Conservation (phyloP, 495 filamentous ascomycete genomes). For the Penicillium diatomitis region DNA sequence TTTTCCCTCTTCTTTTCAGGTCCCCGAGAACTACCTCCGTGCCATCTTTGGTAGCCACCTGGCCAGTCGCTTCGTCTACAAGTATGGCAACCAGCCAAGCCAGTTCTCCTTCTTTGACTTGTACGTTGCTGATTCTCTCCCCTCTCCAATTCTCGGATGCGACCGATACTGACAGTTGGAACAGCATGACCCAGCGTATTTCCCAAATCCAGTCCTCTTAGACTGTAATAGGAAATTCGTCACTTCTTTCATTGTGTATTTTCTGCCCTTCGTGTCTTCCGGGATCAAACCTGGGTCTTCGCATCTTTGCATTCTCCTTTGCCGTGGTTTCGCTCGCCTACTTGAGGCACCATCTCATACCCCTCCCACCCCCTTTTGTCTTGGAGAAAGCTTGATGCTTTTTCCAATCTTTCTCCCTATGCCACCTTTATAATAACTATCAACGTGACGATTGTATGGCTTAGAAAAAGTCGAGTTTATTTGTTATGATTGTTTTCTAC, state of each 20-base stretch:
- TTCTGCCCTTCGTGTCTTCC: not conserved
- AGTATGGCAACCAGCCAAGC: conserved; percentile 82
- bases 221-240: not conserved
- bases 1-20: conserved; percentile 32
- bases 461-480: conserved; percentile 12
- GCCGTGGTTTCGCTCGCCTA: not conserved
- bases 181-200: conserved; percentile 49
- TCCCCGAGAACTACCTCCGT: conserved; percentile 85
- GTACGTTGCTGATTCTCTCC: conserved; percentile 44
- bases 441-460: conserved; percentile 21
- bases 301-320: not conserved
- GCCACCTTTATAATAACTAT: not conserved
- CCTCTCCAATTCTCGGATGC: not conserved
- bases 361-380: not conserved
- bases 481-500: not conserved
- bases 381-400: conserved; percentile 12
- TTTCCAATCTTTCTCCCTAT: not conserved
- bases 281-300: not conserved
- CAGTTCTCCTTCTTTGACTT: conserved; percentile 99
- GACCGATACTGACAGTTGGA: conserved; percentile 10
- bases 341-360: not conserved
- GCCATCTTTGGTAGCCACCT: conserved; percentile 95
- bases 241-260: not conserved
- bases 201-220: conserved; percentile 21
- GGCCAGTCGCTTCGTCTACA: conserved; percentile 90